Base-by-base conservation (phyloP, 2,329 filamentous ascomycete species). In the Fusarium sp. region DNA sequence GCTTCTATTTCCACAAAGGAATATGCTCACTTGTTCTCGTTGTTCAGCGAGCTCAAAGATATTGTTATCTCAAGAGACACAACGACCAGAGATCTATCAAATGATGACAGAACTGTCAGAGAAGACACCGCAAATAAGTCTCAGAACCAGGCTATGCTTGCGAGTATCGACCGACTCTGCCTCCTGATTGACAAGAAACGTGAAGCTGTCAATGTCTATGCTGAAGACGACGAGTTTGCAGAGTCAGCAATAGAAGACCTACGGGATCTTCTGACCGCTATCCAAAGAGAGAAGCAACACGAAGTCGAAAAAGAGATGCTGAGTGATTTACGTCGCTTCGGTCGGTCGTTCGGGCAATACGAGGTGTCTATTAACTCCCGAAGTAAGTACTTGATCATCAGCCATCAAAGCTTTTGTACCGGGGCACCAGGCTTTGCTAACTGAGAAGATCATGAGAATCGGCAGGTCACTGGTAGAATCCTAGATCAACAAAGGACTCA, bases 101-200 rank as follows among this genome's bases (percentile, higher is more conserved):
- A 5, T 5, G 10, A 7, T 23, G 10, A 18, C 7, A 14, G 34
- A 4, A n/a, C 14, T 13, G 4, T 1, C 3, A 7, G 11, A 1
- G 18, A 18, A 28, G 12, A 14, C 2, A 37, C 8, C 11, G 4
- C 34, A 14, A 18, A 18, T 9, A 10, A 10, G 23, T 9, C 40
- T 3, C 7, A 11, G 18, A 16, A 46, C 3, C 42, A 30, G 7
- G 16, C 14, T 3, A 18, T 67, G 7, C 4, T 59, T 11, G 42
- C 45, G 13, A 57, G 32, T 0, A 40, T 69, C 4, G 20, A 58
- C 21, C 45, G 55, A 3, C 62, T 69, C 2, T 25, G 46, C 14
- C 7, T 21, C n/a, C 7, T 66, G 12, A 32, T 55, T 0, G 16
- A 58, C 18, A 32, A 47, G n/a, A 63, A 58, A 18, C 16, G 34